These are phyloP conservation scores for Macadamia integrifolia DNA, from an alignment of 164 flowering plant genomes.

Conservation along the genomic window DNA sequence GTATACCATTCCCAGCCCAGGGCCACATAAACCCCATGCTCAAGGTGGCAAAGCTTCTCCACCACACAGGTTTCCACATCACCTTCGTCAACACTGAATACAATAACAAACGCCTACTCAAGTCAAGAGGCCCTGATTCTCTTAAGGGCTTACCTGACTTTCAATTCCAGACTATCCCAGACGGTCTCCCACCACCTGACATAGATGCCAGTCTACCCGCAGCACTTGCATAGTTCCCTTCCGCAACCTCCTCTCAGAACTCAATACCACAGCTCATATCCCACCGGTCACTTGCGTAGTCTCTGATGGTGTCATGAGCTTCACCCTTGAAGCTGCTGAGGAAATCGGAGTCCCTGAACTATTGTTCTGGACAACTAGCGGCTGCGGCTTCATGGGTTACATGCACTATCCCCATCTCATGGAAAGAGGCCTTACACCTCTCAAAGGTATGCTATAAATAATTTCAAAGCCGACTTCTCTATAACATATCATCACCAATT, in stretches of 20 bases:
- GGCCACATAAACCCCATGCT: too few species aligned
- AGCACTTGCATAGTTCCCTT: constrained; percentile 29
- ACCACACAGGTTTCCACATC: constrained; percentile 12
- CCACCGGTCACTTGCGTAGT: constrained; percentile 37
- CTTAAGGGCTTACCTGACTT: constrained; percentile 29
- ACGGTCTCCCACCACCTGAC: constrained; percentile 39
- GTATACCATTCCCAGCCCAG: too few species aligned
- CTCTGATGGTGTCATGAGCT: constrained; percentile 32
- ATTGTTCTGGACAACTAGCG: constrained; percentile 21
- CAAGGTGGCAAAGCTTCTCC: too few species aligned
- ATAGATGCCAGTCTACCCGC: constrained; percentile 22
- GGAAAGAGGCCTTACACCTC: too few species aligned
- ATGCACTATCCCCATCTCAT: too few species aligned
- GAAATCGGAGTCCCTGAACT: constrained; percentile 26
- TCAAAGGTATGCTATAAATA: too few species aligned
- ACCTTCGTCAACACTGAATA: constrained; percentile 38
- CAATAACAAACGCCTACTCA: constrained; percentile 34
- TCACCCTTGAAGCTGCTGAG: constrained; percentile 27
- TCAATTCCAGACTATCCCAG: constrained; percentile 41
- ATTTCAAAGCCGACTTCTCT: too few species aligned
- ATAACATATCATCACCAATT: too few species aligned
- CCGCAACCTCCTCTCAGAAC: constrained; percentile 18
- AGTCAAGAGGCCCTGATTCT: constrained; percentile 30
- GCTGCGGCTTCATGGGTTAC: too few species aligned
- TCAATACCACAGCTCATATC: constrained; percentile 14